A percentile compares a stretch with the other conserved stretches of the same genome.
These are phyloP conservation scores for Starmerella bombicola DNA, from an alignment of 805 yeast genomes.

Conservation along the genomic window DNA sequence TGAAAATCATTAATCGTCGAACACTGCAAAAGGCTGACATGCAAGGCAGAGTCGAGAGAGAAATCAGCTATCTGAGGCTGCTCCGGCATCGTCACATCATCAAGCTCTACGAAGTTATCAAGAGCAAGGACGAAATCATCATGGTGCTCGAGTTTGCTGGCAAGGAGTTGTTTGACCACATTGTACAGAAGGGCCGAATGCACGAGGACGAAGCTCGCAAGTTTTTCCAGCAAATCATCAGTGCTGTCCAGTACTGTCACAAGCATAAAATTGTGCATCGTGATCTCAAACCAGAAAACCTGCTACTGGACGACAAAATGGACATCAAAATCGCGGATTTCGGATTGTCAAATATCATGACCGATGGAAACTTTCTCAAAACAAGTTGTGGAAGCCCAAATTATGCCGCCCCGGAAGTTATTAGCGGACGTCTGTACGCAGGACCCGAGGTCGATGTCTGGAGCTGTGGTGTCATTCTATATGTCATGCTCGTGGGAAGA, in stretches of 20 bases:
- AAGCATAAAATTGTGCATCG: slow-evolving; percentile 93
- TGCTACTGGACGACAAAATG: slow-evolving; percentile 74
- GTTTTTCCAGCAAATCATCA: slow-evolving; percentile 90
- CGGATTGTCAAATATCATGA: slow-evolving; percentile 90
- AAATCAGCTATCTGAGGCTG: slow-evolving; percentile 74
- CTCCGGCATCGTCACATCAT: slow-evolving; percentile 93
- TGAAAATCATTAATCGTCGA: slow-evolving; percentile 83
- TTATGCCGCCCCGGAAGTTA: slow-evolving; percentile 96
- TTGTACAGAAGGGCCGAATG: slow-evolving; percentile 88
- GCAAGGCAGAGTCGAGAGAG: slow-evolving; percentile 95
- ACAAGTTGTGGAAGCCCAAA: slow-evolving; percentile 95
- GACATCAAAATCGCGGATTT: slow-evolving; percentile 95
- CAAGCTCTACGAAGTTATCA: slow-evolving; percentile 87
- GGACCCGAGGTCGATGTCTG: slow-evolving; percentile 98
- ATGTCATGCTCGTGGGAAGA: slow-evolving; percentile 92
- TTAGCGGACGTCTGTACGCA: slow-evolving; percentile 85
- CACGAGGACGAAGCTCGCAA: slow-evolving; percentile 82
- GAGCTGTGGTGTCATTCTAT: slow-evolving; percentile 91
- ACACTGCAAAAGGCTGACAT: slow-evolving; percentile 88
- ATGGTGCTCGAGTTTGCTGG: slow-evolving; percentile 97
- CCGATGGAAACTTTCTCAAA: slow-evolving; percentile 89
- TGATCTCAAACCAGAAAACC: slow-evolving; percentile 90
- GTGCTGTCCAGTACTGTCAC: slow-evolving; percentile 94
- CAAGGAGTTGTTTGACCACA: slow-evolving; percentile 89
- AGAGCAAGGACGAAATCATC: slow-evolving; percentile 86